Base-by-base conservation (phyloP, 1,139 yeast genomes). In the Torulaspora globosa region DNA sequence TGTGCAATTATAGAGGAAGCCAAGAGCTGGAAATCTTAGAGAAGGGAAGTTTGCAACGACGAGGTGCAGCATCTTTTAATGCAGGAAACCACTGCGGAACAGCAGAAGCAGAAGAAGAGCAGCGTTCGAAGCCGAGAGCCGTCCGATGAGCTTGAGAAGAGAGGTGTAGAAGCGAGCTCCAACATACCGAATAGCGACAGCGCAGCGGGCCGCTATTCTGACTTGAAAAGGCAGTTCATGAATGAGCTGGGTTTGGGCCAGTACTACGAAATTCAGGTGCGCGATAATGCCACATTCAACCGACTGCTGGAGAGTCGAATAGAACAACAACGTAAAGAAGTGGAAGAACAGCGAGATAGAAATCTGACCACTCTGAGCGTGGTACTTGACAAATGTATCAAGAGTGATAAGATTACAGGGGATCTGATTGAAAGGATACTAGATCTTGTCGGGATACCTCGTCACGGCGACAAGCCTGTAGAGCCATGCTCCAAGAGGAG, bases 371-470 rank as follows among this genome's bases (percentile, higher is more conserved):
- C 41, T 39, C 37, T 59, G 36, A 41, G 46, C 15, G 30, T 35
- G 7, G 47, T 59, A 18, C 40, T 58, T 12, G 57, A 54, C 24
- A 57, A 50, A 44, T 54, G 57, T 46, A 37, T 47, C 10, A 34
- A 47, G 2, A 50, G 47, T 34, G 52, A 52, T 12, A 54, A 52
- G 23, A 43, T 59, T 12, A 49, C 51, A 12, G 46, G 43, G 14
- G 49, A 49, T 8, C 38, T 50, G 3, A 40, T 57, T n/a, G 45
- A 48, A 19, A 49, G 39, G 36, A 33, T 57, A 18, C 36, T 57
- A 15, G 52, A 51, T 16, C 28, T 49, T n/a, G 34, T 41, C 11
- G 34, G 36, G 19, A 33, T 36, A 11, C 46, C 42, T 14, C 44
- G 23, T 21, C 42, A 32, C 3, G 28, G 6, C 8, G 41, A 36